A percentile compares a stretch with the other conserved stretches of the same genome.
Evolutionary conservation across 495 filamentous ascomycete species (phyloP).

Genomic region (Hypoxylon perforatum): DNA sequence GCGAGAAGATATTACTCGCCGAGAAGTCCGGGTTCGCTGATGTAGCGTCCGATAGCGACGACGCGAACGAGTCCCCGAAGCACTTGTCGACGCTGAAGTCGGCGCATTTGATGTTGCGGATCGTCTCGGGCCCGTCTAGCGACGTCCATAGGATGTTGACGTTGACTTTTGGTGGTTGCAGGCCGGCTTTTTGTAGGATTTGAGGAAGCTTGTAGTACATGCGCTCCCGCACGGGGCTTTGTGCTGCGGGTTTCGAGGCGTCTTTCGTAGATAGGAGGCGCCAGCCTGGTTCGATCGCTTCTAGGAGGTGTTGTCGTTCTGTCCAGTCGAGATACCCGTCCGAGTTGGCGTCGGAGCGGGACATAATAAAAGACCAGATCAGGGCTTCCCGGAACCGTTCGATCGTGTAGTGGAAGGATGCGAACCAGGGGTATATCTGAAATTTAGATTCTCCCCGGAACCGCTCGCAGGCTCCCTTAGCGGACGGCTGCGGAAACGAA

Average conservation of each 20-base stretch:
- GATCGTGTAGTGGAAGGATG: slow-evolving; percentile 57
- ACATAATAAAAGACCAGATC: slow-evolving; percentile 57
- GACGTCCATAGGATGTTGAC: slow-evolving; percentile 56
- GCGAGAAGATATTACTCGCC: slow-evolving; percentile 52
- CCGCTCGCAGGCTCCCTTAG: slow-evolving; percentile 52
- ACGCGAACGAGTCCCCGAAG: slow-evolving; percentile 54
- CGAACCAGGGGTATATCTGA: slow-evolving; percentile 58
- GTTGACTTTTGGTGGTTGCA: slow-evolving; percentile 53
- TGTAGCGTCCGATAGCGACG: slow-evolving; percentile 45
- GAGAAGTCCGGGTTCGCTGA: slow-evolving; percentile 50
- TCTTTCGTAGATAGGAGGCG: slow-evolving; percentile 34
- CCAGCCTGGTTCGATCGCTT: slow-evolving; percentile 49
- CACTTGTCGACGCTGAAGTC: slow-evolving; percentile 55
- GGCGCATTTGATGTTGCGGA: slow-evolving; percentile 52
- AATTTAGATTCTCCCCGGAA: slow-evolving; percentile 55
- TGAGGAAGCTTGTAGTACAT: slow-evolving; percentile 51
- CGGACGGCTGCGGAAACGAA: slow-evolving; percentile 53
- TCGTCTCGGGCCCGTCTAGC: slow-evolving; percentile 53
- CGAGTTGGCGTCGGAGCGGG: slow-evolving; percentile 49
- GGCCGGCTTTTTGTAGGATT: slow-evolving; percentile 48
- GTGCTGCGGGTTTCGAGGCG: slow-evolving; percentile 40
- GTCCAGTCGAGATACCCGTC: slow-evolving; percentile 54
- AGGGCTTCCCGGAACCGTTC: slow-evolving; percentile 56
- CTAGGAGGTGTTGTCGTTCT: slow-evolving; percentile 49
- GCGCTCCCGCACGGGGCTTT: slow-evolving; percentile 43